phyloP scores from a whole-genome alignment of 257 asterid genomes.

The Solanum etuberosum region DNA sequence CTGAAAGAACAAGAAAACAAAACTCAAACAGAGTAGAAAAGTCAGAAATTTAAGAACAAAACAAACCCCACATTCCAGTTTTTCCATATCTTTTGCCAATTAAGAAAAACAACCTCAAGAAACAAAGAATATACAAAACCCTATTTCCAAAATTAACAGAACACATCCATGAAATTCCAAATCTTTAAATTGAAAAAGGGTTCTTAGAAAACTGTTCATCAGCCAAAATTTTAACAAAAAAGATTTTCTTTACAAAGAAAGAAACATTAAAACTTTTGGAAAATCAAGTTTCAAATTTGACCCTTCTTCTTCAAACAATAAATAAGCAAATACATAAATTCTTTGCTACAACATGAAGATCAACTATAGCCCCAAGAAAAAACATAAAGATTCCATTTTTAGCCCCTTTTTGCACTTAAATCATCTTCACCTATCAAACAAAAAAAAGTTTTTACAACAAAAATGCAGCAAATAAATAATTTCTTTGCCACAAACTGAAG shows the following conservation, averaged over 20 bases:
- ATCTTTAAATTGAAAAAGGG: background rate
- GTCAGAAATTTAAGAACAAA: background rate
- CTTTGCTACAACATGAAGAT: background rate
- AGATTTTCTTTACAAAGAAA: background rate
- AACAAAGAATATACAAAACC: background rate
- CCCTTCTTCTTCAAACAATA: background rate
- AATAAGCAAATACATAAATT: background rate
- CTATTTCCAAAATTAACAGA: background rate
- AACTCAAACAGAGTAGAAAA: background rate
- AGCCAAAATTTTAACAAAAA: background rate
- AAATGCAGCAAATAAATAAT: background rate
- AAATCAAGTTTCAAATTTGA: background rate
- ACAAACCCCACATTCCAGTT: background rate
- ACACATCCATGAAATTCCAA: background rate
- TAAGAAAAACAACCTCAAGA: background rate
- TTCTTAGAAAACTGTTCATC: background rate
- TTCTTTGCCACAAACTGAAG: background rate
- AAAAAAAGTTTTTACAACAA: background rate
- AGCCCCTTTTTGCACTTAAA: background rate
- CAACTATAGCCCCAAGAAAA: background rate
- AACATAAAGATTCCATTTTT: background rate
- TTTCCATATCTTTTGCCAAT: background rate
- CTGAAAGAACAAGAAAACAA: background rate
- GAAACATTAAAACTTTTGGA: background rate
- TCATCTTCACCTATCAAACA: background rate